phyloP scores from a whole-genome alignment of 345 rosid species.

The Citrus sinensis region DNA sequence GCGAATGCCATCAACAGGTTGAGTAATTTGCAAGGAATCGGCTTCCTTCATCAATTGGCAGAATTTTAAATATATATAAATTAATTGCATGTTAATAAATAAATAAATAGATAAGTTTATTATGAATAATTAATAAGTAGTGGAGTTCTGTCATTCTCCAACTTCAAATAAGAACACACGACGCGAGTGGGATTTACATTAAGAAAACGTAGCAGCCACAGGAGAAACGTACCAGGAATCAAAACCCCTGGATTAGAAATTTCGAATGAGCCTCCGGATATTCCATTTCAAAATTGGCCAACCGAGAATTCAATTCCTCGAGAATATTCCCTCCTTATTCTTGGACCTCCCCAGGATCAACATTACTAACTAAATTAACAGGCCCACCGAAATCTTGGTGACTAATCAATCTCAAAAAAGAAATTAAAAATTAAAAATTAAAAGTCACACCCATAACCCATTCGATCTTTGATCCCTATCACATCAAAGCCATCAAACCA shows the following conservation, averaged over 20 bases:
- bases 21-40: not conserved
- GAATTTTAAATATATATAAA: not conserved
- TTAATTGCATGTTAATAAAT: not conserved
- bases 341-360: constrained; percentile 18
- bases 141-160: not conserved
- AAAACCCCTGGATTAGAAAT: not conserved
- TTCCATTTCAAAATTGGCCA: not conserved
- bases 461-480: constrained; percentile 16
- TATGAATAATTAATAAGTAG: not conserved
- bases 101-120: not conserved
- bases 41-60: not conserved
- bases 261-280: not conserved
- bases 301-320: not conserved
- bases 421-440: too few relatives aligned
- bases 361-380: too few relatives aligned
- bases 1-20: not conserved
- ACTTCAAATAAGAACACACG: not conserved
- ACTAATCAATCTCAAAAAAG: too few relatives aligned
- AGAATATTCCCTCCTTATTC: constrained; percentile 27
- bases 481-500: constrained; percentile 1
- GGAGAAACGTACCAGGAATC: not conserved
- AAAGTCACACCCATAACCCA: not conserved
- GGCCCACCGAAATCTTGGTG: not conserved
- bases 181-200: not conserved
- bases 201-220: not conserved